Evolutionary conservation across 176 grass and related monocot species (phyloP).

Genomic region (Poa annua): DNA sequence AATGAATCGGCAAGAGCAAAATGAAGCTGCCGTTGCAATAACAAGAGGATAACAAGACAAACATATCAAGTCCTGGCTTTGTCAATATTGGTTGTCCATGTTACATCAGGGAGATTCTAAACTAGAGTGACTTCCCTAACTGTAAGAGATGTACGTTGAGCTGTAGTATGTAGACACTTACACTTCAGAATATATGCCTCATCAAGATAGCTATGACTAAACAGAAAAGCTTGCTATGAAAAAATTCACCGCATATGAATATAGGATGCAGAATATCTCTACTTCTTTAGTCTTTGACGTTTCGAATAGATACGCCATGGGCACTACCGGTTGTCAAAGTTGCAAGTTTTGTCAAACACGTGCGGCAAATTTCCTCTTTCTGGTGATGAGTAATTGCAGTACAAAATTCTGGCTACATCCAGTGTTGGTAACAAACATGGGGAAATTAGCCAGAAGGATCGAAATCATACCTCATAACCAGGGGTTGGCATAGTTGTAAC

Average conservation of each 20-base stretch:
- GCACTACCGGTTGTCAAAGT: background rate
- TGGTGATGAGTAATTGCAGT: slow-evolving; percentile 24
- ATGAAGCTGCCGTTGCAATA: slow-evolving; percentile 3
- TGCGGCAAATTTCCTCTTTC: background rate
- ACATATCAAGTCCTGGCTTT: background rate
- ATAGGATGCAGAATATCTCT: background rate
- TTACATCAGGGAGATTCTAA: slow-evolving; percentile 4
- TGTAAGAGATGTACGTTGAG: background rate
- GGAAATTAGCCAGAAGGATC: background rate
- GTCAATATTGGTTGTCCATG: background rate
- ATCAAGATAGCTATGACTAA: background rate
- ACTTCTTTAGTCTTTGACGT: background rate
- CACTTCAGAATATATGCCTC: slow-evolving; percentile 38
- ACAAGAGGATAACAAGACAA: background rate
- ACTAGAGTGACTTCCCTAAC: background rate
- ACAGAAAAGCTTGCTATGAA: background rate
- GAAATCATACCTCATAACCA: slow-evolving; percentile 56
- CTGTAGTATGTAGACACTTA: background rate
- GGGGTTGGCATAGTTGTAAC: slow-evolving; percentile 53
- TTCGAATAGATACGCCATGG: background rate
- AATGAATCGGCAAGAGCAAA: background rate
- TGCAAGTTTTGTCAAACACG: background rate
- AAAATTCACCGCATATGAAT: background rate
- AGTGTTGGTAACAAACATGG: background rate
- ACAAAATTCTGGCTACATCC: background rate